phyloP scores from a whole-genome alignment of 169 alveolate genomes.

The Plasmodium vivax region DNA sequence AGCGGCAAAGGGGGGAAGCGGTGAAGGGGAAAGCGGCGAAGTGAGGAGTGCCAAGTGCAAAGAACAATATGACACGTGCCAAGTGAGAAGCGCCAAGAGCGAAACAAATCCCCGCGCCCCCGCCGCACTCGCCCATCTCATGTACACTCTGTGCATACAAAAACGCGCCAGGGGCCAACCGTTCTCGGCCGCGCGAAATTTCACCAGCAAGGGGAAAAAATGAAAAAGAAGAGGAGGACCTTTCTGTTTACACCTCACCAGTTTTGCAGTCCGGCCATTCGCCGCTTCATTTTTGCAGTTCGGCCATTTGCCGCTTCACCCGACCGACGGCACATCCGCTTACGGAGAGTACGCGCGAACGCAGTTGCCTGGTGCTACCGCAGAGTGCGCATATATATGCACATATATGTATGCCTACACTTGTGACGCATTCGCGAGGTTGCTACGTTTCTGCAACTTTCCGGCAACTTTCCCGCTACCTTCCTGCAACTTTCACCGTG shows the following conservation, averaged over 20 bases:
- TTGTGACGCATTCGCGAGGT: not conserved
- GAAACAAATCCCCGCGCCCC: not conserved
- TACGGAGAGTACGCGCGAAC: not conserved
- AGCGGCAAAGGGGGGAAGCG: not conserved
- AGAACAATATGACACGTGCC: too few relatives aligned
- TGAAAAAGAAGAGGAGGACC: not conserved
- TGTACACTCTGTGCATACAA: not conserved
- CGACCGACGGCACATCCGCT: not conserved
- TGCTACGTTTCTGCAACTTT: too few relatives aligned
- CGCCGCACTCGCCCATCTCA: not conserved
- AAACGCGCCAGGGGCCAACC: not conserved
- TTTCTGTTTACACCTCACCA: not conserved
- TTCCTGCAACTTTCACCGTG: not conserved
- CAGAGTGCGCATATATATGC: not conserved
- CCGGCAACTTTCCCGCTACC: too few relatives aligned
- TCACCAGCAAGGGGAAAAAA: not conserved
- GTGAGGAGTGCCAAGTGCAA: not conserved
- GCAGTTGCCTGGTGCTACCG: not conserved
- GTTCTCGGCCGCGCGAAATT: not conserved
- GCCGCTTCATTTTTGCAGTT: not conserved
- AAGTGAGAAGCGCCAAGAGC: not conserved
- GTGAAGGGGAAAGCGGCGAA: too few relatives aligned
- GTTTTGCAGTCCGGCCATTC: too few relatives aligned
- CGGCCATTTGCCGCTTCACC: not conserved
- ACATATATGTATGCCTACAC: not conserved